A percentile compares a stretch with the other conserved stretches of the same genome.
phyloP scores from a whole-genome alignment of 257 asterid genomes.

The Ilex asprella region DNA sequence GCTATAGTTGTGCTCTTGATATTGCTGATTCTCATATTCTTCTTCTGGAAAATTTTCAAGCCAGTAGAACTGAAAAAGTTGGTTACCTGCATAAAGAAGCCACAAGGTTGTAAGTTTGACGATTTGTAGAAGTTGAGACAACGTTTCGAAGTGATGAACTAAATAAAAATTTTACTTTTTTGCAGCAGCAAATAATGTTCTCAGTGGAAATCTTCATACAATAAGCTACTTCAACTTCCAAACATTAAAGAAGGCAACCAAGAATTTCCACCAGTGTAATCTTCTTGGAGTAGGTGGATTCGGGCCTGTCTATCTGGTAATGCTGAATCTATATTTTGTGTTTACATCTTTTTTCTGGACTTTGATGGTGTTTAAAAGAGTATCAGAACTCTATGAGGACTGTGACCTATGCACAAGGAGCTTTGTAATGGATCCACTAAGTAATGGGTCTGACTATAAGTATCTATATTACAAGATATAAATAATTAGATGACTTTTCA shows the following conservation, averaged over 20 bases:
- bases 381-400: background rate
- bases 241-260: conserved; percentile 65
- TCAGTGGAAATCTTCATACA: conserved; percentile 25
- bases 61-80: conserved; percentile 20
- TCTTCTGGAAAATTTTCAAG: conserved; percentile 32
- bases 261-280: conserved; percentile 53
- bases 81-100: conserved; percentile 21
- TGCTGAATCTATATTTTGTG: background rate
- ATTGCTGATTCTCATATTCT: conserved; percentile 34
- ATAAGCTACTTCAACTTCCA: conserved; percentile 44
- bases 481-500: no score
- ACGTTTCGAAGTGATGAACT: background rate
- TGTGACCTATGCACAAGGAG: no score
- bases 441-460: no score
- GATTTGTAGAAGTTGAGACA: background rate
- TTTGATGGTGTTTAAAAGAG: background rate
- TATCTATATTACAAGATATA: no score
- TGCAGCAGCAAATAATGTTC: conserved; percentile 39
- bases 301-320: conserved; percentile 78
- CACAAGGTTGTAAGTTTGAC: conserved; percentile 27
- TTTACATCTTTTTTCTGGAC: background rate
- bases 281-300: conserved; percentile 87
- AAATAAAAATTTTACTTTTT: conserved; percentile 12
- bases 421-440: no score
- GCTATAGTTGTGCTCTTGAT: conserved; percentile 38